Base-by-base conservation (phyloP, 441 rosid species). In the Theobroma grandiflorum region DNA sequence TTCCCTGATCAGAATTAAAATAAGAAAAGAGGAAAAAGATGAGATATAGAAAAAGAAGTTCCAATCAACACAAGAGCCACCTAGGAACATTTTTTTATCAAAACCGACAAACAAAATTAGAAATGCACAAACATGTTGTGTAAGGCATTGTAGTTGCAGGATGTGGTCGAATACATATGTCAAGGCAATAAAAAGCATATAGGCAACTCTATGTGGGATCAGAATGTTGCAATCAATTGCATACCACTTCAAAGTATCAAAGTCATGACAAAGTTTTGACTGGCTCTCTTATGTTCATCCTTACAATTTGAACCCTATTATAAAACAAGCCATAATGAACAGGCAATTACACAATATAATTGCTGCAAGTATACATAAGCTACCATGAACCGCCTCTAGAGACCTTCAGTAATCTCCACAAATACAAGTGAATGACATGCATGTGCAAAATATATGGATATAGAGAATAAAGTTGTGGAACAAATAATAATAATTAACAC, bases 1-100 rank as follows among this genome's bases (percentile, higher is more conserved):
- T 90, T 76, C 90, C 93, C 91, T 87, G 80, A 47, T 72, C 45
- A 58, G 15, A 15, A 65, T 40, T 58, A 52, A 73, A 80, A 15
- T 47, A 18, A 26, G 31, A 38, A 72, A 58, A 35, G 50, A 20
- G 69, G n/a, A 3, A 67, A 65, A 45, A 67, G 37, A 65, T 0
- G 22, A 72, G 66, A 15, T 45, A 61, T 75, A 18, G 7, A 35
- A 43, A 49, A 43, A 22, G 33, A 45, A 45, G 22, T 11, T 52
- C 22, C 22, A 38, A 38, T 38, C 6, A 11, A n/a, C 6, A 6
- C 11, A 64, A 37, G 22, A 35, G 14, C 26, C 6, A 43, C 53
- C 20, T 12, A 45, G 26, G 15, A 69, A 69, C 10, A 45, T 20
- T 63, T 63, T 33, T 4, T 2, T 3, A 35, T 64, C 42, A 64